Base-by-base conservation (phyloP, 2,329 filamentous ascomycete genomes). In the Fusarium sp. region DNA sequence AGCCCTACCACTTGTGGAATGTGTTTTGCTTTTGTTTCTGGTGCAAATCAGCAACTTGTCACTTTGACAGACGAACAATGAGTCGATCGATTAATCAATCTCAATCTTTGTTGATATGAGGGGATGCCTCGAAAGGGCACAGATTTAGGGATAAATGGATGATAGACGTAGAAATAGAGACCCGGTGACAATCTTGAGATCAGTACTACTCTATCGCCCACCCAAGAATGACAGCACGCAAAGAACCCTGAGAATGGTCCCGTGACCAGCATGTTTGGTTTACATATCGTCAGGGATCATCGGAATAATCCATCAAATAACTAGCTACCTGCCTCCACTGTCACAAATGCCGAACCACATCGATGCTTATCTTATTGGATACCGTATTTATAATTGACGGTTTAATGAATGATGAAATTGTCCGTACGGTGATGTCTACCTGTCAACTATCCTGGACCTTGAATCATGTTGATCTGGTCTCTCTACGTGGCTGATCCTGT, bases 11-110 rank as follows among this genome's bases (percentile, higher is more conserved):
- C 28, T 31, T 39, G 18, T 40, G 40, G 26, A 28, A 26, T 33
- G 33, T 22, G 22, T 50, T 24, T 66, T 65, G 26, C 53, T 64
- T 67, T 69, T 66, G 33, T 26, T 38, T 39, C 48, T 45, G 26
- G 57, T 14, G 26, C 36, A 20, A 15, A 43, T 43, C 13, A 22
- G 13, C 20, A 24, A 14, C 20, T 24, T 26, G 13, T 44, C 24
- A 26, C n/a, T 7, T 44, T 28, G 24, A 28, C 24, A 44, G 42
- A 44, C 11, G 22, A 28, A 17, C 9, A 36, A 36, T 36, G 20
- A 15, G 40, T 9, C 20, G 40, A 43, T 59, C 34, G 42, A 42
- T 48, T 24, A 39, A 38, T 13, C 24, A 26, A 39, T 46, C 17
- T 58, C 28, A 50, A 20, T 26, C 22, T 22, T 43, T 8, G 42